Evolutionary conservation across 805 yeast genomes (phyloP), one percentile per base, ranked within the genome.

Genomic region (Schwanniomyces vanrijiae): DNA sequence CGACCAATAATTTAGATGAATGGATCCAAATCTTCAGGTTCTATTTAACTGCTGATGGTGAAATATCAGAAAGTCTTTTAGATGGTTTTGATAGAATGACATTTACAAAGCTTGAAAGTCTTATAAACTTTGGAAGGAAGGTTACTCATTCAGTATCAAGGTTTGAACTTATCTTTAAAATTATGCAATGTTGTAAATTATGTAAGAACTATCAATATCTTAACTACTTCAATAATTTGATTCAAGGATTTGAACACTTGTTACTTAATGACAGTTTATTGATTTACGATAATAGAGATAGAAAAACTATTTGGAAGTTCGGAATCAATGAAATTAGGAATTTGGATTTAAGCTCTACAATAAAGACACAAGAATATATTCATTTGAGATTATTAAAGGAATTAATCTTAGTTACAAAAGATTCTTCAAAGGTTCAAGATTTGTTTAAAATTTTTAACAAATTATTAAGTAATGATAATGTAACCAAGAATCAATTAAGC

Each of bases 61-160:
- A 87, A 51, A 66, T 83, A 8, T 73, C 73, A 7, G 64, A 73
- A 19, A 78, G 75, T 55, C 62, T 82, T 13, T 61, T 69, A 29
- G 67, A 72, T 18, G 86, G 88, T 0, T 81, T 86, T 54, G 78
- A 82, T 31, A 73, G 76, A 20, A 73, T 76, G 18, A 76, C 86
- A 0, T 88, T 77, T 62, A 82, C 84, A 49, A 90, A 90, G 59
- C 57, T 90, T 14, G 72, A 76, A 24, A 85, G 90, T 1, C 81
- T 90, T 62, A 56, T 86, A 16, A 81, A 81, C 18, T 82, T 91
- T 52, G 80, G 80, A 13, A 57, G 62, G 10, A 71, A 82, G 42
- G 54, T 89, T 39, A 55, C 64, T 2, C 62, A 71, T 42, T 88
- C 96, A 1, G 51, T 76, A 26, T 67, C 77, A 7, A 70, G 71